Evolutionary conservation across 805 yeast genomes (phyloP).

Genomic region (Saturnispora diversa): DNA sequence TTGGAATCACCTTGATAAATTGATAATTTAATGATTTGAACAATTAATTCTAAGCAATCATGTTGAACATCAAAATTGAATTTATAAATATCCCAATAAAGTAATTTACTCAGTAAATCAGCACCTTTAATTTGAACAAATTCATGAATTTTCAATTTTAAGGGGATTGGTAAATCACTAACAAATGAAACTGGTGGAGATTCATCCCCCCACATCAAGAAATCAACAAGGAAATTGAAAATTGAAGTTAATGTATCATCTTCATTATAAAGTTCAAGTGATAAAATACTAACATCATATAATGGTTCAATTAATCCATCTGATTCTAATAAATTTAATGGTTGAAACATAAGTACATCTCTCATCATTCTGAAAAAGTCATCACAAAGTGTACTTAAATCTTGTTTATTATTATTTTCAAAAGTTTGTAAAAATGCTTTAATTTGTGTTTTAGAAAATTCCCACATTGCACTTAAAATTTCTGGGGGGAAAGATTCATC

Average conservation of each 20-base stretch:
- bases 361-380: constrained; percentile 77
- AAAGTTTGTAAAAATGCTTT: constrained; percentile 42
- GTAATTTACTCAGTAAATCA: constrained; percentile 43
- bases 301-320: constrained; percentile 43
- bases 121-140: constrained; percentile 46
- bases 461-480: constrained; percentile 43
- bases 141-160: constrained; percentile 37
- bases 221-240: constrained; percentile 72
- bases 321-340: constrained; percentile 41
- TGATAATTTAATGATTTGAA: constrained; percentile 49
- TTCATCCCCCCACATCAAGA: constrained; percentile 76
- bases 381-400: constrained; percentile 57
- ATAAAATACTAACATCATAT: constrained; percentile 50
- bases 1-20: constrained; percentile 40
- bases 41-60: constrained; percentile 68
- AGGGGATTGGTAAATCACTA: constrained; percentile 43
- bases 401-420: constrained; percentile 21
- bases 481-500: constrained; percentile 32
- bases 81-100: constrained; percentile 61
- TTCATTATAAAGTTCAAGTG: constrained; percentile 48
- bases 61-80: constrained; percentile 63
- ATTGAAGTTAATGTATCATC: constrained; percentile 62
- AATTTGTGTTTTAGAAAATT: constrained; percentile 63
- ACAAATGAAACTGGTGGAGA: constrained; percentile 71
- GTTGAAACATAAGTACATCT: constrained; percentile 71